phyloP scores from a whole-genome alignment of 208 protist genomes.

The Acanthamoeba quina region DNA sequence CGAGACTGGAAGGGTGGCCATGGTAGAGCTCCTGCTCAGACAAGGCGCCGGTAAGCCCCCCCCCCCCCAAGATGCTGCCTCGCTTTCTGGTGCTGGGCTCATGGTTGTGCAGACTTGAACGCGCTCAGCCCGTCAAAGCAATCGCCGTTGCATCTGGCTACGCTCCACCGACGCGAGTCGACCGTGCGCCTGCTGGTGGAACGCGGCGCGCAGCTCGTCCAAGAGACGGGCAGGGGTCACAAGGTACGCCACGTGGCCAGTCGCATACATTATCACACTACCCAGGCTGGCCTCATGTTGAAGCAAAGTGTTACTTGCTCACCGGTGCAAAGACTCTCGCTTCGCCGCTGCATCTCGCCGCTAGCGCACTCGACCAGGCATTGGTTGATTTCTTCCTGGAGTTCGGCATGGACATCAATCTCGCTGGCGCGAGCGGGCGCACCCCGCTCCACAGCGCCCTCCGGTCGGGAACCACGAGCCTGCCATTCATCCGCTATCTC shows the following conservation, averaged over 20 bases:
- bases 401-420: neutral
- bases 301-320: too few relatives aligned
- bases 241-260: neutral
- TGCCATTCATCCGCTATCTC: neutral
- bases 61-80: too few relatives aligned
- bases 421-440: neutral
- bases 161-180: neutral
- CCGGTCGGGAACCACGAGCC: neutral
- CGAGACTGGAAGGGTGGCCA: neutral
- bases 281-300: too few relatives aligned
- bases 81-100: too few relatives aligned
- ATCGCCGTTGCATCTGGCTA: neutral
- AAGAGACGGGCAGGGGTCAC: too few relatives aligned
- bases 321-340: neutral
- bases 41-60: neutral
- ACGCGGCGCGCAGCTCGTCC: neutral
- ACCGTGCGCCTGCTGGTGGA: neutral
- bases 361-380: neutral
- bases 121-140: neutral
- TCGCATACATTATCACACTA: too few relatives aligned
- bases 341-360: neutral
- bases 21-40: neutral
- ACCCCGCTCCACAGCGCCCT: slow-evolving; percentile 2
- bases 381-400: neutral
- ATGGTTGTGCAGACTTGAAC: neutral